Evolutionary conservation across 352 stramenopile species (phyloP), one percentile per base, ranked within the genome.

Genomic region (Phytopythium aichiense): DNA sequence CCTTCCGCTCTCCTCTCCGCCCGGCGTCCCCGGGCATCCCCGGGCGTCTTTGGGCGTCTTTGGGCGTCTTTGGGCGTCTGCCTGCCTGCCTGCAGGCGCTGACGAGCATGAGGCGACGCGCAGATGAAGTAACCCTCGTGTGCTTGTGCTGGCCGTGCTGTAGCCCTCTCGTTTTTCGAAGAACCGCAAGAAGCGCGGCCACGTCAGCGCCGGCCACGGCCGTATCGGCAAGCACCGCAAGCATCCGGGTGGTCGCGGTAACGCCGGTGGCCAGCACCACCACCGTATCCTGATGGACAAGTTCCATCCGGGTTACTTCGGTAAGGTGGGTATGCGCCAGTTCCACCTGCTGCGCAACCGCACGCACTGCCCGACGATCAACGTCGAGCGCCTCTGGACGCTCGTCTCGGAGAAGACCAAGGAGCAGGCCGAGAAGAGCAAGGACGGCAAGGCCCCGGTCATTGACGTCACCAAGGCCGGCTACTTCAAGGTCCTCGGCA

Each of bases 221-320:
- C 97, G 98, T 98, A 95, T 99, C 79, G 97, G 98, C 79, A 99
- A 99, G 96, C 98, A 99, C 93, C 91, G 98, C 77, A 99, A 98
- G 82, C 98, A 99, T 86, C 98, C 98, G 58, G 97, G 97, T 96
- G 98, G 98, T 96, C 97, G 98, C 70, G 98, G 98, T 99, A 99
- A 99, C 89, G 98, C 98, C 70, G 98, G 98, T 98, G 98, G 98
- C 81, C 97, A 99, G 83, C 98, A 99, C 81, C 98, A 99, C 85
- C 97, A 99, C 91, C 94, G 98, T 71, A 99, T 99, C 84, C 88
- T 99, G 51, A 98, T 99, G 75, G 98, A 99, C 91, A 99, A 99
- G 89, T 99, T 98, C 81, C 97, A 99, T 78, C 97, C 98, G 80
- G 98, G 98, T 97, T 99, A 99, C 91, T 99, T 99, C 74, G 98